These are phyloP conservation scores for Gracilaria domingensis DNA, from an alignment of 23 red algal genomes.

Conservation along the genomic window DNA sequence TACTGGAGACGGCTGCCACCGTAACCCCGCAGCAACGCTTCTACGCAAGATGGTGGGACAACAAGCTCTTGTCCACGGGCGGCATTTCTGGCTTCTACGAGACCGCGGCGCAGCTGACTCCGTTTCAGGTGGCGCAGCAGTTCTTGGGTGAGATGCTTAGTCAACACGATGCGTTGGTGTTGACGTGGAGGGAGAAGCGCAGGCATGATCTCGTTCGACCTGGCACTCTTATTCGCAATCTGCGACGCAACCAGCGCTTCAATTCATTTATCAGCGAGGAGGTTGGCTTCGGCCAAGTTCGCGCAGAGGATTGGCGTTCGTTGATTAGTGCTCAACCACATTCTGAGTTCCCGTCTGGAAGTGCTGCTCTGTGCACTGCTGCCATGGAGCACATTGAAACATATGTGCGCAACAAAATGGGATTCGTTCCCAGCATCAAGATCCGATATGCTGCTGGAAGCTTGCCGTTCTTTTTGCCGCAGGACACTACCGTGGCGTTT, in stretches of 20 bases:
- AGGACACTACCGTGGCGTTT: conserved; percentile 39
- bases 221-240: neutral
- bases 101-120: neutral
- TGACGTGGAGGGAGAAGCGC: conserved; percentile 57
- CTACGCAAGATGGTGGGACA: conserved; percentile 51
- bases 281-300: conserved; percentile 2
- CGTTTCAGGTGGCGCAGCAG: conserved; percentile 40
- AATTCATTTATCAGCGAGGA: conserved; percentile 21
- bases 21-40: conserved; percentile 38
- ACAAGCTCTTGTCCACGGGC: conserved; percentile 45
- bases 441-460: conserved; percentile 3
- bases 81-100: conserved; percentile 37
- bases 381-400: conserved; percentile 32
- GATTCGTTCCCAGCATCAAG: conserved; percentile 49
- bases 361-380: conserved; percentile 46
- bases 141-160: conserved; percentile 44
- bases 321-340: conserved; percentile 53
- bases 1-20: neutral
- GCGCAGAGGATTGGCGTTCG: conserved; percentile 35
- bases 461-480: conserved; percentile 33
- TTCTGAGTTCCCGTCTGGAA: conserved; percentile 61
- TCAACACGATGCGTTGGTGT: conserved; percentile 51
- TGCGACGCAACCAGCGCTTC: neutral
- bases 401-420: conserved; percentile 19
- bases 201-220: conserved; percentile 52